phyloP scores from a whole-genome alignment of 768 basidiomycete genomes.

The Phaffia australis region DNA sequence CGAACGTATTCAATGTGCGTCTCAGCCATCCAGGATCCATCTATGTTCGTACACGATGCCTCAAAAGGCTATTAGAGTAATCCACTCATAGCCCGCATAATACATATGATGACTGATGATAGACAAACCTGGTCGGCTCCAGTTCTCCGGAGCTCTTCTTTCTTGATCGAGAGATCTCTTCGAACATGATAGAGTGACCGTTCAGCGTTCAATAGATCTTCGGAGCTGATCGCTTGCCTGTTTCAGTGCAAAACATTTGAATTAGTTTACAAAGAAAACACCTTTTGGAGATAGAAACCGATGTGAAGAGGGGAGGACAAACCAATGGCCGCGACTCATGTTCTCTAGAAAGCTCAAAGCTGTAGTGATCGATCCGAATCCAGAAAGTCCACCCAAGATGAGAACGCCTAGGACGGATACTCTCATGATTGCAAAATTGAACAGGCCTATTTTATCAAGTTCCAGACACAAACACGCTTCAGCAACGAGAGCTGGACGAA shows the following conservation, averaged over 20 bases:
- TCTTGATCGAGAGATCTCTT: slow-evolving; percentile 13
- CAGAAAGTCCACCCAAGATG: slow-evolving; percentile 67
- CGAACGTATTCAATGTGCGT: background rate
- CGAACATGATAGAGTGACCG: slow-evolving; percentile 15
- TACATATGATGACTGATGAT: background rate
- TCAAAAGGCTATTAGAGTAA: background rate
- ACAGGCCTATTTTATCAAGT: slow-evolving; percentile 38
- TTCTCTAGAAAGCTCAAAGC: slow-evolving; percentile 13
- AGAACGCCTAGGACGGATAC: slow-evolving; percentile 65
- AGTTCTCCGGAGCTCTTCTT: slow-evolving; percentile 12
- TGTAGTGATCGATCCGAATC: slow-evolving; percentile 33
- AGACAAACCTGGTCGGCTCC: background rate
- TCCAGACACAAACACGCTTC: slow-evolving; percentile 30
- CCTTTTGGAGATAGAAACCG: background rate
- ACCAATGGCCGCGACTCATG: slow-evolving; percentile 17
- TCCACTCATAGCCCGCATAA: background rate
- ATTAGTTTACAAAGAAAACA: too few relatives aligned
- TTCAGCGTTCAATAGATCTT: slow-evolving; percentile 20
- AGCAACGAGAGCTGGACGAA: slow-evolving; percentile 5
- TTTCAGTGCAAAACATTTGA: too few relatives aligned
- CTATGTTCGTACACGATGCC: background rate
- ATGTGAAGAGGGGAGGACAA: background rate
- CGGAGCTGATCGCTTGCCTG: slow-evolving; percentile 20
- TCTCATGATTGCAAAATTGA: slow-evolving; percentile 46
- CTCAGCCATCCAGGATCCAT: background rate